These are phyloP conservation scores for Saccharomycopsis vini DNA, from an alignment of 805 yeast species.

Conservation along the genomic window DNA sequence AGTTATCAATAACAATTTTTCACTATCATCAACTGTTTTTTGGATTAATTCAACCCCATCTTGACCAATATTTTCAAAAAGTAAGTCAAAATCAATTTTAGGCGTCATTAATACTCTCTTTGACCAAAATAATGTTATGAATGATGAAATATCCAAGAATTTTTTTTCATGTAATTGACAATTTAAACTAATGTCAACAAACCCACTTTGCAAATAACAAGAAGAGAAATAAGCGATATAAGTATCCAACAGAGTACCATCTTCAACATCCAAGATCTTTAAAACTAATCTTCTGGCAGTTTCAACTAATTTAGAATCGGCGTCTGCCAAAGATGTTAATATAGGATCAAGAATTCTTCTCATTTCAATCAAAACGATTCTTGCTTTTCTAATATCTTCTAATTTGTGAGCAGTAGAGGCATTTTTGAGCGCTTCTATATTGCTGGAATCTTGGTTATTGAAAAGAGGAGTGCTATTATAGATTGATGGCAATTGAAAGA, in stretches of 20 bases:
- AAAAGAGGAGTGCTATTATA: slow-evolving; percentile 2
- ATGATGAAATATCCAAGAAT: slow-evolving; percentile 12
- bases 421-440: background rate
- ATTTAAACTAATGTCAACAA: slow-evolving; percentile 12
- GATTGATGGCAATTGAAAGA: slow-evolving; percentile 16
- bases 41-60: slow-evolving; percentile 9
- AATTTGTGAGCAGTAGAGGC: background rate
- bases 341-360: slow-evolving; percentile 13
- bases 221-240: slow-evolving; percentile 15
- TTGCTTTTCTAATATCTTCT: slow-evolving; percentile 6
- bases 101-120: slow-evolving; percentile 4
- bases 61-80: slow-evolving; percentile 12
- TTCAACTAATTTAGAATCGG: slow-evolving; percentile 15
- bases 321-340: slow-evolving; percentile 15
- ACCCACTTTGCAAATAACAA: slow-evolving; percentile 17
- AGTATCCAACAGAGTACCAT: slow-evolving; percentile 1
- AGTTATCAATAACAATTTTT: slow-evolving; percentile 13
- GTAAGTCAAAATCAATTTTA: slow-evolving; percentile 13
- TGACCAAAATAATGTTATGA: slow-evolving; percentile 12
- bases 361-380: slow-evolving; percentile 10
- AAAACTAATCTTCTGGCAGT: slow-evolving; percentile 12
- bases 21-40: slow-evolving; percentile 6
- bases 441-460: background rate
- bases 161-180: slow-evolving; percentile 8
- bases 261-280: slow-evolving; percentile 13